Percentiles rank a stretch among this genome's conserved stretches.
These are phyloP conservation scores for Pyrenochaeta sp. DNA, from an alignment of 2,329 filamentous ascomycete genomes.

Conservation along the genomic window DNA sequence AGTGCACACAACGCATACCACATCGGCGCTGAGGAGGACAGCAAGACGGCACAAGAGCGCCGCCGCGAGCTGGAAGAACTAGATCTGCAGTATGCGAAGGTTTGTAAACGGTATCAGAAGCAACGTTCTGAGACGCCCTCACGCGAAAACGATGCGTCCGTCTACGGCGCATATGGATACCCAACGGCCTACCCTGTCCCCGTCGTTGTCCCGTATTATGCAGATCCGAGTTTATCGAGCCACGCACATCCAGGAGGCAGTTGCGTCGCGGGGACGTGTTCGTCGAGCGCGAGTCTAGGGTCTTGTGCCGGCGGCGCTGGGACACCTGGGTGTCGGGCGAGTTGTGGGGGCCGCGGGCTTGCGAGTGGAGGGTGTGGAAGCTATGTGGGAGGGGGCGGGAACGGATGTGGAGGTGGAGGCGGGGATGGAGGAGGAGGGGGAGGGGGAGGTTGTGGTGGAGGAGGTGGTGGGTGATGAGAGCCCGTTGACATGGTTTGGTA, in stretches of 20 bases:
- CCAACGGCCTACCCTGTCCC: constrained; percentile 52
- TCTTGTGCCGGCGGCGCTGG: constrained; percentile 23
- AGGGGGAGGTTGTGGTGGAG: constrained; percentile 55
- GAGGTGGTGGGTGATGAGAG: constrained; percentile 45
- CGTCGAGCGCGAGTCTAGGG: constrained; percentile 44
- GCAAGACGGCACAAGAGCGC: constrained; percentile 5
- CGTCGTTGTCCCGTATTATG: constrained; percentile 58
- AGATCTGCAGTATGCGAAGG: constrained; percentile 64
- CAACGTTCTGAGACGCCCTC: constrained; percentile 48
- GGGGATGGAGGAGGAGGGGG: constrained; percentile 67
- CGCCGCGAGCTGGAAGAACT: constrained; percentile 51
- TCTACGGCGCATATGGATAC: constrained; percentile 53
- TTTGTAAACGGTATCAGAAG: constrained; percentile 41
- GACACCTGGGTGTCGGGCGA: constrained; percentile 33
- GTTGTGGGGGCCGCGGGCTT: constrained; percentile 34
- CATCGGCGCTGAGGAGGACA: constrained; percentile 22
- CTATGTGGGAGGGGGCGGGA: constrained; percentile 52
- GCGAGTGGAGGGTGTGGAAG: constrained; percentile 55
- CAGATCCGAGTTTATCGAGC: constrained; percentile 48
- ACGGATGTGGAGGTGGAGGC: constrained; percentile 51
- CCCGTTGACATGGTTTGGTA: no score
- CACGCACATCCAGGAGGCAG: constrained; percentile 51
- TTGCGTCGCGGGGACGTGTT: constrained; percentile 61
- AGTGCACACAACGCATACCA: constrained; percentile 75
- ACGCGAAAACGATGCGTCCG: constrained; percentile 33